Evolutionary conservation across 176 grass and related monocot genomes (phyloP).

Genomic region (Phragmites australis): DNA sequence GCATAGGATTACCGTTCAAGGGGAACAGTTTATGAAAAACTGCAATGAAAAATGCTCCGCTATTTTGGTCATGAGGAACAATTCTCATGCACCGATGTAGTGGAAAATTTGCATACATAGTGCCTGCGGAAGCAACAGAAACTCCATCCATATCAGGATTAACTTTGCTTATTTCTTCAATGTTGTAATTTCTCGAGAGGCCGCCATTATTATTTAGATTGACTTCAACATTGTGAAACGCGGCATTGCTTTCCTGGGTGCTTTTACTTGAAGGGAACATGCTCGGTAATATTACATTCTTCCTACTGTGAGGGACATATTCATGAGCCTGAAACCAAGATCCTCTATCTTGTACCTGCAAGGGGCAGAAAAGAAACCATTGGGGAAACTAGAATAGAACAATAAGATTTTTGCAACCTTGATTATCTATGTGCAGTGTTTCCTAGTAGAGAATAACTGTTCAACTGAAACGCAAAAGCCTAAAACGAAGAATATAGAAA

Average conservation of each 20-base stretch:
- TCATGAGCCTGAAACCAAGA: slow-evolving; percentile 68
- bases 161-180: slow-evolving; percentile 20
- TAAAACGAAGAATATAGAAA: not conserved
- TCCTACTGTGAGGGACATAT: slow-evolving; percentile 66
- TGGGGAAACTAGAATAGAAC: slow-evolving; percentile 20
- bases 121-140: slow-evolving; percentile 12
- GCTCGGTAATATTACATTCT: slow-evolving; percentile 67
- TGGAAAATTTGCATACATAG: slow-evolving; percentile 56
- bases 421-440: slow-evolving; percentile 20
- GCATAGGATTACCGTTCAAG: slow-evolving; percentile 53
- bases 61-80: slow-evolving; percentile 91
- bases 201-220: slow-evolving; percentile 9
- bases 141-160: slow-evolving; percentile 25
- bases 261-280: slow-evolving; percentile 84
- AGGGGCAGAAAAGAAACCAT: slow-evolving; percentile 20
- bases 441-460: not conserved
- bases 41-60: slow-evolving; percentile 91
- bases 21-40: slow-evolving; percentile 76
- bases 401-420: not conserved
- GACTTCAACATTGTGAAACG: slow-evolving; percentile 22
- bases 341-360: slow-evolving; percentile 77
- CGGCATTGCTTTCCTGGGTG: slow-evolving; percentile 21
- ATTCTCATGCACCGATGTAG: slow-evolving; percentile 85
- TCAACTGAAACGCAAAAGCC: slow-evolving; percentile 3
- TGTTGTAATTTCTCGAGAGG: slow-evolving; percentile 25